A percentile compares a stretch with the other conserved stretches of the same genome.
phyloP scores from a whole-genome alignment of 2,329 filamentous ascomycete genomes.

The Fusarium sp. region DNA sequence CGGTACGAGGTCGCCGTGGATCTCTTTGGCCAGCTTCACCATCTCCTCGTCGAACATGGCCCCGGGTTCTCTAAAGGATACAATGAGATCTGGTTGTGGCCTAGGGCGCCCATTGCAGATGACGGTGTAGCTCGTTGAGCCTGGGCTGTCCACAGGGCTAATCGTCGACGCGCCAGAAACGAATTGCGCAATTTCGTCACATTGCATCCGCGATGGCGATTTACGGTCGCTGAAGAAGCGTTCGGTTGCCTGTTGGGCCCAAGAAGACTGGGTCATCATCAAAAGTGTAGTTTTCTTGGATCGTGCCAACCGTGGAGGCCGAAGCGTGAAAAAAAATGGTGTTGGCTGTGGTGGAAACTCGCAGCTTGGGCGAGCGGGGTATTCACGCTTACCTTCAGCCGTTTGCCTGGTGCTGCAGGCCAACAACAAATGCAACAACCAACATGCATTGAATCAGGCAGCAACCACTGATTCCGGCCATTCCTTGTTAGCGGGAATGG shows the following conservation, averaged over 20 bases:
- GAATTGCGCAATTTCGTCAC: constrained; percentile 35
- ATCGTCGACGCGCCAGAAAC: constrained; percentile 35
- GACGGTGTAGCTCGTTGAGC: constrained; percentile 47
- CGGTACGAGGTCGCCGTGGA: constrained; percentile 44
- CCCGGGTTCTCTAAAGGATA: constrained; percentile 29
- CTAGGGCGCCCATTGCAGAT: constrained; percentile 32
- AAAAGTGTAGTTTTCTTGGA: neutral
- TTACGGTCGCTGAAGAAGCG: constrained; percentile 35
- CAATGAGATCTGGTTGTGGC: constrained; percentile 16
- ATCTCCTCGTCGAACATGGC: constrained; percentile 21
- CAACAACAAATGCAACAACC: too few species aligned
- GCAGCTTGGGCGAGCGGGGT: too few species aligned
- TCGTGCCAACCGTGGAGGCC: neutral
- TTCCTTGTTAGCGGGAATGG: neutral
- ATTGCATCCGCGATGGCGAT: constrained; percentile 39
- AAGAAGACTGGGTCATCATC: constrained; percentile 20
- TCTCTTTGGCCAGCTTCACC: constrained; percentile 40
- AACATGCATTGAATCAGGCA: too few species aligned
- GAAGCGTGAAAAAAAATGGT: neutral
- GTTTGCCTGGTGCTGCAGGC: too few species aligned
- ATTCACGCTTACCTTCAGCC: too few species aligned
- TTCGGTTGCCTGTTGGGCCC: constrained; percentile 22
- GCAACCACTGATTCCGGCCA: too few species aligned
- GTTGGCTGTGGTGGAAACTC: neutral
- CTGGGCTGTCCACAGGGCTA: constrained; percentile 40